Evolutionary conservation across 345 rosid species (phyloP), one percentile per base, ranked within the genome.

Genomic region (Populus simonii): DNA sequence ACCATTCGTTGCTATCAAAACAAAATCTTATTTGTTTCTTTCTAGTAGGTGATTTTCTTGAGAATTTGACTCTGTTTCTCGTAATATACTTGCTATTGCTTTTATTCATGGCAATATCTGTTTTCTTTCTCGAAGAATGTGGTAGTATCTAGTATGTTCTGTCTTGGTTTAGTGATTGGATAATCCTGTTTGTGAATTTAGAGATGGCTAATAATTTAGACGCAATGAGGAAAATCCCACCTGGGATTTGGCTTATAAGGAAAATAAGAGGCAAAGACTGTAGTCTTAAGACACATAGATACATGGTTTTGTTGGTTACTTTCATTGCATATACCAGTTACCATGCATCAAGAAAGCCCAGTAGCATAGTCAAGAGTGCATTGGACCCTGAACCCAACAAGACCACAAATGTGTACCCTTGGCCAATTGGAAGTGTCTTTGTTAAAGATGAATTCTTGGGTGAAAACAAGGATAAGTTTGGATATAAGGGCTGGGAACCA

Each of bases 301-400:
- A 95, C 73, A 76, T 81, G 49, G 81, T 92, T 78, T 76, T 95
- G 71, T 76, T 95, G 78, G 47, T 95, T 68, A 95, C 98, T 35
- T 95, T 95, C 87, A 80, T 95, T 55, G 99, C 99, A 0, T 95
- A 93, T 74, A 85, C 96, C 70, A 89, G 96, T 89, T 95, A 95
- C 69, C 98, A 95, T 55, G 99, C 99, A 1, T 95, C 97, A 49
- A 87, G 97, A 45, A 95, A 95, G 55, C 98, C 98, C 7, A 91
- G 91, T 77, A 92, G 98, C 86, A 95, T 93, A 81, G 98, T 93
- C 70, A 95, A 95, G 80, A 95, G 97, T 83, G 94, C 93, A 6
- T 79, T 91, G 25, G 87, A 89, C 76, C 98, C 99, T 3, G 94
- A 91, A 7, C 80, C 89, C 47, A n/a, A 66, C 7, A 66, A 38